A percentile compares a stretch with the other conserved stretches of the same genome.
These are phyloP conservation scores for Malassezia furfur DNA, from an alignment of 1,284 basidiomycete species.

Conservation along the genomic window DNA sequence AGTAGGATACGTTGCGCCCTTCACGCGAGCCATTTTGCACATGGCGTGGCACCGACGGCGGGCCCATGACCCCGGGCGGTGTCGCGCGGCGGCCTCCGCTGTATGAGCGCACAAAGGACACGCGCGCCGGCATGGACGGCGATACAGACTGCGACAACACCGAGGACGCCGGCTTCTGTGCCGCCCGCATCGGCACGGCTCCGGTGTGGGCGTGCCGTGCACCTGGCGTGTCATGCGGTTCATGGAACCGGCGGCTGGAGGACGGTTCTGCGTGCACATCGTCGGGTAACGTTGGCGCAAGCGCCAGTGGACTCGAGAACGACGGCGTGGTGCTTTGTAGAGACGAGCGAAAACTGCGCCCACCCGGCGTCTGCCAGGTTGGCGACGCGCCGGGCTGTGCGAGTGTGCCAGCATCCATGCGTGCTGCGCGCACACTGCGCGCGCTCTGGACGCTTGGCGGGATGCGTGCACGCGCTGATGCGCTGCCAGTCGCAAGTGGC, in stretches of 20 bases:
- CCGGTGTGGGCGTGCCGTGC: not conserved
- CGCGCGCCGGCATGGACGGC: not conserved
- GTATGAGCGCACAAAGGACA: not conserved
- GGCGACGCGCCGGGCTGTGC: not conserved
- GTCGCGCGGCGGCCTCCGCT: not conserved
- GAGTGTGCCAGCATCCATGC: not conserved
- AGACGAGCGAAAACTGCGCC: not conserved
- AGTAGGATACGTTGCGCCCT: conserved; percentile 1
- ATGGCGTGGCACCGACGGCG: conserved; percentile 11
- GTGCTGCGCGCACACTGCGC: not conserved
- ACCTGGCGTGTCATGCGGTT: too few species aligned
- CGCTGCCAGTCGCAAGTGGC: not conserved
- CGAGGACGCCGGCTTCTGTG: not conserved
- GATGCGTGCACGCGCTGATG: not conserved
- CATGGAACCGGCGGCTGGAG: too few species aligned
- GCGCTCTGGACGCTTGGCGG: not conserved
- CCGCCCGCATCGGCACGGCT: not conserved
- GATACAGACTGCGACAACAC: not conserved
- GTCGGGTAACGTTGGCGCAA: conserved; percentile 33
- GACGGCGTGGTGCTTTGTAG: conserved; percentile 26
- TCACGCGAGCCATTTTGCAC: not conserved
- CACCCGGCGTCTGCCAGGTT: not conserved
- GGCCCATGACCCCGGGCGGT: conserved; percentile 15
- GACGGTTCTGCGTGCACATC: conserved; percentile 20
- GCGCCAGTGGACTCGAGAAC: conserved; percentile 44